Conservation (phyloP, 805 yeast genomes). For the Yamadazyma laniorum region DNA sequence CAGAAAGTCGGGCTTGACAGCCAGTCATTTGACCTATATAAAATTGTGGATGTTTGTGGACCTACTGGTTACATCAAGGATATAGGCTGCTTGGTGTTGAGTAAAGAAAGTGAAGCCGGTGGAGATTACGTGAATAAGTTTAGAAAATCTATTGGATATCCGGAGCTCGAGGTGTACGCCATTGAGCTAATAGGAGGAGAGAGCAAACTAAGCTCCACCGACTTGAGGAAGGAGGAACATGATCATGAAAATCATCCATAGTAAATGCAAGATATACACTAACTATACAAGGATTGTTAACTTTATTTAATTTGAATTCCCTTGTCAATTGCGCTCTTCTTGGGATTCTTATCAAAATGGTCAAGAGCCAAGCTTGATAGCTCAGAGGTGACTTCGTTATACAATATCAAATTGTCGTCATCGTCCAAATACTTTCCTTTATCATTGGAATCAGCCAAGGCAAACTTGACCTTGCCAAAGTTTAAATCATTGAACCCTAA, state of each 20-base stretch:
- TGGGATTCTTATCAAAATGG: slow-evolving; percentile 78
- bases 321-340: slow-evolving; percentile 35
- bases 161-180: slow-evolving; percentile 36
- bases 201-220: slow-evolving; percentile 84
- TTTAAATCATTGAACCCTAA: slow-evolving; percentile 79
- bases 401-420: slow-evolving; percentile 55
- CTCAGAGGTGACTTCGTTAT: slow-evolving; percentile 43
- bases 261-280: neutral
- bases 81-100: slow-evolving; percentile 78
- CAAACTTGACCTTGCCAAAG: slow-evolving; percentile 71
- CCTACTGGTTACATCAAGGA: slow-evolving; percentile 78
- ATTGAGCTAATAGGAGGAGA: slow-evolving; percentile 59
- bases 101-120: slow-evolving; percentile 76
- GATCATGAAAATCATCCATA: neutral
- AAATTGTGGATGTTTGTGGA: slow-evolving; percentile 86
- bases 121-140: slow-evolving; percentile 68
- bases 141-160: slow-evolving; percentile 57
- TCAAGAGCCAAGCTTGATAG: slow-evolving; percentile 64
- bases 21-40: slow-evolving; percentile 53
- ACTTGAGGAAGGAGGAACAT: slow-evolving; percentile 44
- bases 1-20: slow-evolving; percentile 28
- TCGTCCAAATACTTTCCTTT: slow-evolving; percentile 47
- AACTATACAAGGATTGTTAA: neutral
- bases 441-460: slow-evolving; percentile 46
- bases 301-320: slow-evolving; percentile 42